Evolutionary conservation across 345 rosid genomes (phyloP).

Genomic region (Cardamine chenopodiifolia): DNA sequence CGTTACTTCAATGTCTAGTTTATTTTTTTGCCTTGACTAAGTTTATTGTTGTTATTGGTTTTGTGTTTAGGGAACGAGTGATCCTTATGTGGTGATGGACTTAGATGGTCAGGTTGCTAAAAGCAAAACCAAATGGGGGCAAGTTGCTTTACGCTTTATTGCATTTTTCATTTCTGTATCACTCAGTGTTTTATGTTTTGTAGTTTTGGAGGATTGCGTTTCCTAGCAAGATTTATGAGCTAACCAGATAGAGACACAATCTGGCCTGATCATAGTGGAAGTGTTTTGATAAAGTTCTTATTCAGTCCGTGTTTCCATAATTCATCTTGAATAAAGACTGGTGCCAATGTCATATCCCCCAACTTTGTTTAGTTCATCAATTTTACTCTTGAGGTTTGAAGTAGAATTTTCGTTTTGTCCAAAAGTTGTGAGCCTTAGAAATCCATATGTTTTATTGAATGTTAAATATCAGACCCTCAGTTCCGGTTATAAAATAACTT

Average conservation of each 20-base stretch:
- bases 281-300: background rate
- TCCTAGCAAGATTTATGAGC: background rate
- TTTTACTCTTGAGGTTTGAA: constrained; percentile 7
- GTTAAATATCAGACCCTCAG: background rate
- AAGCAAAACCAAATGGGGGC: constrained; percentile 63
- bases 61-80: constrained; percentile 78
- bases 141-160: constrained; percentile 17
- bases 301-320: background rate
- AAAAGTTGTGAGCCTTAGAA: constrained; percentile 10
- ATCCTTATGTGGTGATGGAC: constrained; percentile 85
- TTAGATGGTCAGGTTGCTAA: constrained; percentile 85
- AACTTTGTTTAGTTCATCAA: background rate
- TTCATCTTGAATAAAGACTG: background rate
- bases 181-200: background rate
- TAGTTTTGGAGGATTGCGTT: background rate
- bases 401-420: background rate
- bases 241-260: background rate
- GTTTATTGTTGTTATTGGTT: background rate
- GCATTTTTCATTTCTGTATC: background rate
- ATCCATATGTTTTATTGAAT: background rate
- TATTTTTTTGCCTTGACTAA: background rate
- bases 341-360: background rate
- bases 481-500: background rate
- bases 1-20: background rate
- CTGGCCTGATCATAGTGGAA: constrained; percentile 12